phyloP scores from a whole-genome alignment of 1,139 yeast genomes.

The Lodderomyces jiufengensis region DNA sequence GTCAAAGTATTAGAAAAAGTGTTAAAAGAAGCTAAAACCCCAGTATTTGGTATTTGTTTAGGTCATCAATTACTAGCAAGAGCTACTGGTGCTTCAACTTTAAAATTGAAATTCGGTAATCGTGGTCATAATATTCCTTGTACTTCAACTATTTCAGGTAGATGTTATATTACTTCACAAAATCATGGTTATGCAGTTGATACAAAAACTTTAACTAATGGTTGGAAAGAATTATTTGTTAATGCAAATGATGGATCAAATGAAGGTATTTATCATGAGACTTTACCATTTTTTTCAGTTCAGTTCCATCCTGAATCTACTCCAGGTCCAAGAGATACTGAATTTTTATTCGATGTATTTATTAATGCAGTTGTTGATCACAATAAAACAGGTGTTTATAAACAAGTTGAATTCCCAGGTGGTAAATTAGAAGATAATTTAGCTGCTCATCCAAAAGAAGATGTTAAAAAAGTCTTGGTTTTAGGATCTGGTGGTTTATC shows the following conservation, averaged over 20 bases:
- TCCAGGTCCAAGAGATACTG: conserved; percentile 99
- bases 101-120: conserved; percentile 95
- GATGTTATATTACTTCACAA: conserved; percentile 98
- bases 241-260: conserved; percentile 97
- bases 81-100: conserved; percentile 91
- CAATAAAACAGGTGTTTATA: conserved; percentile 51
- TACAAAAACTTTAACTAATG: conserved; percentile 61
- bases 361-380: conserved; percentile 72
- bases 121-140: conserved; percentile 99
- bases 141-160: conserved; percentile 86
- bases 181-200: conserved; percentile 99
- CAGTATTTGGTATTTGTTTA: conserved; percentile 95
- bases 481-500: conserved; percentile 98
- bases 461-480: conserved; percentile 90
- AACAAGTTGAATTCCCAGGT: conserved; percentile 80
- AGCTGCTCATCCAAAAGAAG: conserved; percentile 45
- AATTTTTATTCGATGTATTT: conserved; percentile 92
- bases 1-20: conserved; percentile 57
- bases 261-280: conserved; percentile 94
- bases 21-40: conserved; percentile 62
- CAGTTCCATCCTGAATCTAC: conserved; percentile 99
- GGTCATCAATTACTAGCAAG: conserved; percentile 98
- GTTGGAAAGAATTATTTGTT: conserved; percentile 93
- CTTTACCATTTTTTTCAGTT: conserved; percentile 92
- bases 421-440: conserved; percentile 38